These are phyloP conservation scores for Camellia oleifera DNA, from an alignment of 179 eudicot genomes.

Conservation along the genomic window DNA sequence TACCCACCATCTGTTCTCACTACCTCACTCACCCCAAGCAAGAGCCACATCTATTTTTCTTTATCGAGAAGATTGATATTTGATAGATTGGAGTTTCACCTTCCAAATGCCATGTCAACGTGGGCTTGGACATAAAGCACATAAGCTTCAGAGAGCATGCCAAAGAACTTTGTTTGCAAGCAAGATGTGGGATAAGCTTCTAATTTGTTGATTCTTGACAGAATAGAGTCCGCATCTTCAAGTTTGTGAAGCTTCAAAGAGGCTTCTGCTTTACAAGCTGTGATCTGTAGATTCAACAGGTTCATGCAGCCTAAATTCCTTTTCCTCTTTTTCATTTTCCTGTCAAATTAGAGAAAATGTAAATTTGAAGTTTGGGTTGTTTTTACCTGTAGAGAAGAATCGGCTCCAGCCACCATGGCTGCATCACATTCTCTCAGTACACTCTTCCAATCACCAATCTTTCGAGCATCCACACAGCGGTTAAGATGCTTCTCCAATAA, in stretches of 20 bases:
- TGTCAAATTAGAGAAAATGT: not conserved
- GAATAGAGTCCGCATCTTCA: conserved; percentile 32
- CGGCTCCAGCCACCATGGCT: conserved; percentile 34
- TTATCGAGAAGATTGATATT: not conserved
- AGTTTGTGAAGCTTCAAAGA: conserved; percentile 35
- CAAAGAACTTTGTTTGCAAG: conserved; percentile 30
- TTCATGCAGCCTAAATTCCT: not conserved
- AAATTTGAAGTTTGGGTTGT: not conserved
- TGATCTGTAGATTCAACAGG: conserved; percentile 19
- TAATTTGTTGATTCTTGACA: conserved; percentile 20
- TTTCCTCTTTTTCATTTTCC: not conserved
- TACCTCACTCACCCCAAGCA: conserved; percentile 13
- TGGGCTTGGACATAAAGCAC: conserved; percentile 30
- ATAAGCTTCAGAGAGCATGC: conserved; percentile 37
- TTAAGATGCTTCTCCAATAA: conserved; percentile 32
- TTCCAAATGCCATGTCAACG: conserved; percentile 44
- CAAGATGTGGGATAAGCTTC: conserved; percentile 30
- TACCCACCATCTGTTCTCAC: not conserved
- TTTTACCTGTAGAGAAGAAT: conserved; percentile 33
- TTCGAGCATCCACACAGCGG: conserved; percentile 34
- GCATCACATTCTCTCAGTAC: conserved; percentile 38
- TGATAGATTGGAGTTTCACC: conserved; percentile 21
- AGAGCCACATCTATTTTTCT: not conserved
- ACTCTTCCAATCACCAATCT: conserved; percentile 37
- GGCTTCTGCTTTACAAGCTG: conserved; percentile 42